Evolutionary conservation across 1,139 yeast species (phyloP).

Genomic region (Blastobotrys apis): DNA sequence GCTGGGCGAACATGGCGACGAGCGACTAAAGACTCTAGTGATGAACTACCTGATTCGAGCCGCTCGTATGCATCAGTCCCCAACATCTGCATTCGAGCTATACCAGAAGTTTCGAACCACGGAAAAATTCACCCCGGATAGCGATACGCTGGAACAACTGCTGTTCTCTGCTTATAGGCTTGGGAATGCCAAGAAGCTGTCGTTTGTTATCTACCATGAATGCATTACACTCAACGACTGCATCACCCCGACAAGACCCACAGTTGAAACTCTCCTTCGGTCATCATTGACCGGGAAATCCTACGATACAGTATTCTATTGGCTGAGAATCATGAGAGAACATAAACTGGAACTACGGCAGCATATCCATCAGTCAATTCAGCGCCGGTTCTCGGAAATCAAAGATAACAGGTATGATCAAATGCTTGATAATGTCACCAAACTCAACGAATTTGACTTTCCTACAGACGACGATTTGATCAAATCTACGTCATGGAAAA

Average conservation of each 20-base stretch:
- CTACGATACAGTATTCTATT: slow-evolving; percentile 23
- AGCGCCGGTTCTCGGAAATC: slow-evolving; percentile 16
- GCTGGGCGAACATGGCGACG: not conserved
- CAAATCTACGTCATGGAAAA: slow-evolving; percentile 9
- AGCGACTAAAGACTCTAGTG: not conserved
- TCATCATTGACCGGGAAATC: slow-evolving; percentile 29
- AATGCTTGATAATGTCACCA: slow-evolving; percentile 7
- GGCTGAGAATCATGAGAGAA: slow-evolving; percentile 27
- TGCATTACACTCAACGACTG: slow-evolving; percentile 14
- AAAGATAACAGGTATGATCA: slow-evolving; percentile 14
- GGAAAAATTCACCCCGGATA: slow-evolving; percentile 23
- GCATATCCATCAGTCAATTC: slow-evolving; percentile 23
- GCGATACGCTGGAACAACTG: slow-evolving; percentile 27
- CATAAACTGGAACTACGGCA: slow-evolving; percentile 19
- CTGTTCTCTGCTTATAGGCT: slow-evolving; percentile 28
- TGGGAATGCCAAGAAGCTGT: slow-evolving; percentile 32
- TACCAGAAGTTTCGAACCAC: slow-evolving; percentile 21
- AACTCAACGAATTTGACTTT: slow-evolving; percentile 15
- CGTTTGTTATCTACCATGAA: slow-evolving; percentile 28
- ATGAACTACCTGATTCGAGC: slow-evolving; percentile 4
- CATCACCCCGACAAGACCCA: slow-evolving; percentile 19
- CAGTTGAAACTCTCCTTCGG: slow-evolving; percentile 27
- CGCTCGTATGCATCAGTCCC: not conserved
- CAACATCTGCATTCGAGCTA: not conserved
- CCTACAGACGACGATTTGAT: slow-evolving; percentile 19